Percentiles rank a stretch among this genome's conserved stretches.
phyloP scores from a whole-genome alignment of 352 stramenopile species.

The Pythium folliculosum region DNA sequence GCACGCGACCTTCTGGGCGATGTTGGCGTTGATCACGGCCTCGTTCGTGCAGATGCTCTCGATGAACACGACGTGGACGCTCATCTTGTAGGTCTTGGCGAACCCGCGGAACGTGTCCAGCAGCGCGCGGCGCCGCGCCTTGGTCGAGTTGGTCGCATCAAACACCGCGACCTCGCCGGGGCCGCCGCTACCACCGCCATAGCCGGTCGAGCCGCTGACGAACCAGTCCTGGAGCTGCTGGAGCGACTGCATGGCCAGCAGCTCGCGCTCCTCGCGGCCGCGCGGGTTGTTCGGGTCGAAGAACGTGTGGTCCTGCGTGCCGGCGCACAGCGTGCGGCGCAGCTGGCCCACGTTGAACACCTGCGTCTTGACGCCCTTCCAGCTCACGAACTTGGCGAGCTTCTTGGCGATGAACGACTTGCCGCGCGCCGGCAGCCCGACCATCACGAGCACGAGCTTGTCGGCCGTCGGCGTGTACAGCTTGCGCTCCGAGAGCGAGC shows the following conservation, averaged over 20 bases:
- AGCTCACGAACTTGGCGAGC: conserved; percentile 76
- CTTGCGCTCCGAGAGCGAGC: conserved; percentile 69
- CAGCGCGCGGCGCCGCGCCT: conserved; percentile 49
- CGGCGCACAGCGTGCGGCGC: conserved; percentile 75
- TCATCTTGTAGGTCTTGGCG: conserved; percentile 60
- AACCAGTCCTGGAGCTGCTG: conserved; percentile 74
- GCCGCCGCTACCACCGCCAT: conserved; percentile 7
- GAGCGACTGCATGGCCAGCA: conserved; percentile 79
- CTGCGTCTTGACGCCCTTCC: conserved; percentile 75
- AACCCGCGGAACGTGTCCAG: conserved; percentile 66
- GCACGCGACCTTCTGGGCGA: conserved; percentile 72
- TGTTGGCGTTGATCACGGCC: conserved; percentile 85
- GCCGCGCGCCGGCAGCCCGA: conserved; percentile 92
- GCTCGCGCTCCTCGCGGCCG: conserved; percentile 70
- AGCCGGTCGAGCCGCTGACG: conserved; percentile 22
- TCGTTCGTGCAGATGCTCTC: conserved; percentile 94
- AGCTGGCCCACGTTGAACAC: conserved; percentile 97
- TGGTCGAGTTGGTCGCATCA: conserved; percentile 91
- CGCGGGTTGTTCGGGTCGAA: conserved; percentile 91
- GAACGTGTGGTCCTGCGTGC: conserved; percentile 87
- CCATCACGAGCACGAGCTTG: conserved; percentile 96
- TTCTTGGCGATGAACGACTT: conserved; percentile 97
- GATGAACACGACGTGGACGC: conserved; percentile 91
- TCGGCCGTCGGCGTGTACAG: conserved; percentile 84
- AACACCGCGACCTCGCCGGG: conserved; percentile 87